Conservation (phyloP, 306 rosid genomes). For the Fragaria nilgerrensis region DNA sequence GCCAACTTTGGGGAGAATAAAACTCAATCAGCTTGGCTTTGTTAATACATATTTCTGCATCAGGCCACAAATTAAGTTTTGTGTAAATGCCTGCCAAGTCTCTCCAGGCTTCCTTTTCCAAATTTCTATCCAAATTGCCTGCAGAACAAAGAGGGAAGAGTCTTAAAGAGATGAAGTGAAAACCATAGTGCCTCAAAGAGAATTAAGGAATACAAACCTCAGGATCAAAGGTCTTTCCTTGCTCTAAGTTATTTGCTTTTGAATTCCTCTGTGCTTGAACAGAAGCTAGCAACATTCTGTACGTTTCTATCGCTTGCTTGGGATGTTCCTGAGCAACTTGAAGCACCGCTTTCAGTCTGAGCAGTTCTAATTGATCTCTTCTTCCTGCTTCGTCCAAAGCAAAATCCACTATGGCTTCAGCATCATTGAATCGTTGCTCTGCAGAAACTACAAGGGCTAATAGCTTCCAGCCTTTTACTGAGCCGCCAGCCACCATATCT, state of each 20-base stretch:
- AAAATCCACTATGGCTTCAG: constrained; percentile 77
- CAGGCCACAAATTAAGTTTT: constrained; percentile 52
- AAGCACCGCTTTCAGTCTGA: constrained; percentile 77
- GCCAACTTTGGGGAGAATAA: constrained; percentile 70
- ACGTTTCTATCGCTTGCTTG: constrained; percentile 88
- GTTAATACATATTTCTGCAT: constrained; percentile 74
- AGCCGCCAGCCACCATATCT: constrained; percentile 59
- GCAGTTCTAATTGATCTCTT: constrained; percentile 73
- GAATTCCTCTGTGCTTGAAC: constrained; percentile 63
- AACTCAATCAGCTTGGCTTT: constrained; percentile 59
- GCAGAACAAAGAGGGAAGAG: constrained; percentile 27
- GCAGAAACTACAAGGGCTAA: constrained; percentile 82
- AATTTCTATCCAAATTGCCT: constrained; percentile 50
- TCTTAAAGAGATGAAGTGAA: not conserved
- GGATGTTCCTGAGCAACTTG: constrained; percentile 80
- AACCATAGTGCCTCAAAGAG: not conserved
- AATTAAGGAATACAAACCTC: constrained; percentile 44
- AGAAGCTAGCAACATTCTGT: constrained; percentile 72
- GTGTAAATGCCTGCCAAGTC: constrained; percentile 74
- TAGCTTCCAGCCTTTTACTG: constrained; percentile 66
- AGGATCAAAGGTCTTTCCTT: constrained; percentile 30
- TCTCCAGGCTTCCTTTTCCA: constrained; percentile 74
- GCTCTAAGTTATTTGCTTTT: constrained; percentile 39
- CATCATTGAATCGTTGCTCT: constrained; percentile 63
- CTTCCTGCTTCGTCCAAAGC: constrained; percentile 70